Evolutionary conservation across 805 yeast genomes (phyloP).

Genomic region (Hanseniaspora valbyensis): DNA sequence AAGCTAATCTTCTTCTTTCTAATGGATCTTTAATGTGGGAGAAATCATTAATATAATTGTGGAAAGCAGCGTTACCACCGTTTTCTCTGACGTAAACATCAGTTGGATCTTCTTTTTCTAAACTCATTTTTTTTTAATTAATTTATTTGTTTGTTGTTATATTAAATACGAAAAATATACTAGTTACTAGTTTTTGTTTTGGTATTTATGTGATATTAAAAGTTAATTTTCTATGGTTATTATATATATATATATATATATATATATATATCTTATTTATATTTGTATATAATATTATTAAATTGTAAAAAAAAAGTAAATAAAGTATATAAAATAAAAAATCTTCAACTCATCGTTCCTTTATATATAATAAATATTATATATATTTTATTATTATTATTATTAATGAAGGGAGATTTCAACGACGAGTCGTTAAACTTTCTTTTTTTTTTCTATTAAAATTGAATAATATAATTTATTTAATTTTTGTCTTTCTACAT

Average conservation of each 20-base stretch:
- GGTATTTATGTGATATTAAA: no score
- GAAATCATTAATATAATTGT: constrained; percentile 66
- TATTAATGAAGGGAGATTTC: no score
- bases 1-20: constrained; percentile 76
- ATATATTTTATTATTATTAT: no score
- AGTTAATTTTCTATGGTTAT: background rate
- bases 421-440: no score
- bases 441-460: no score
- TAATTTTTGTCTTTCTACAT: no score
- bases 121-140: background rate
- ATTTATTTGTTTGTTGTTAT: background rate
- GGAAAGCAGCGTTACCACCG: constrained; percentile 83
- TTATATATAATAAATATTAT: no score
- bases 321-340: no score
- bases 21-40: constrained; percentile 75
- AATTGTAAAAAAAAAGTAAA: no score
- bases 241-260: background rate
- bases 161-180: background rate
- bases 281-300: no score
- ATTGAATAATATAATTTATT: no score
- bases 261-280: background rate
- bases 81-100: constrained; percentile 31
- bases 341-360: no score
- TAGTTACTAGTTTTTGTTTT: background rate
- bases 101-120: constrained; percentile 18